These are phyloP conservation scores for Atalantia buxifolia DNA, from an alignment of 345 rosid species.

Conservation along the genomic window DNA sequence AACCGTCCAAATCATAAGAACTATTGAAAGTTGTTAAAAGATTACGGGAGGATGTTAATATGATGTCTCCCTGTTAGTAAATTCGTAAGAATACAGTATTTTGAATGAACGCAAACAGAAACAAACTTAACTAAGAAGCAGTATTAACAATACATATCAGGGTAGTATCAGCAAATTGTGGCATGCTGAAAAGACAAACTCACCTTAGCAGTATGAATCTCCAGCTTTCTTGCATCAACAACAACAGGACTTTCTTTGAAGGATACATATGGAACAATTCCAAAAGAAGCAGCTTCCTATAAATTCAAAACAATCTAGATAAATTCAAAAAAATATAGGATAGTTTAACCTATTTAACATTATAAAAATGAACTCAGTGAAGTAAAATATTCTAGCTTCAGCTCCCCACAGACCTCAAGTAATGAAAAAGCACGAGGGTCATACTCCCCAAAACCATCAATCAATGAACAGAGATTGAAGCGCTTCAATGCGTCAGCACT, in stretches of 20 bases:
- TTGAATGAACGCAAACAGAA: background rate
- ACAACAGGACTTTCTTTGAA: conserved; percentile 55
- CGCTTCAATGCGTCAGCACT: conserved; percentile 42
- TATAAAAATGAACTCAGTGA: background rate
- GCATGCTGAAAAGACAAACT: conserved; percentile 7
- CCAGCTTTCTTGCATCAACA: conserved; percentile 60
- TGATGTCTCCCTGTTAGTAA: background rate
- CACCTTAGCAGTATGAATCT: conserved; percentile 62
- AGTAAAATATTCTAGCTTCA: conserved; percentile 10
- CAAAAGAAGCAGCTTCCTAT: conserved; percentile 83
- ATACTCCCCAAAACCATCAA: conserved; percentile 95
- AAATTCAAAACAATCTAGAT: conserved; percentile 10
- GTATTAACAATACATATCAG: background rate
- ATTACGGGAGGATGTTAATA: background rate
- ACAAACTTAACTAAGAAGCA: background rate
- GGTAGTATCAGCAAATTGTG: background rate
- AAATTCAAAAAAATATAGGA: conserved; percentile 10
- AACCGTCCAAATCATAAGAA: background rate
- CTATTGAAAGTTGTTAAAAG: background rate
- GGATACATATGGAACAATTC: conserved; percentile 61
- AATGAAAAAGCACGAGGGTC: conserved; percentile 92
- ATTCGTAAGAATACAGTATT: background rate
- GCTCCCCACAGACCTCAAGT: conserved; percentile 58
- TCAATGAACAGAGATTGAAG: conserved; percentile 55
- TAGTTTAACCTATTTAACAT: conserved; percentile 3